Percentiles rank a stretch among this genome's conserved stretches.
Evolutionary conservation across 306 rosid species (phyloP).

Genomic region (Medicago ruthenica): DNA sequence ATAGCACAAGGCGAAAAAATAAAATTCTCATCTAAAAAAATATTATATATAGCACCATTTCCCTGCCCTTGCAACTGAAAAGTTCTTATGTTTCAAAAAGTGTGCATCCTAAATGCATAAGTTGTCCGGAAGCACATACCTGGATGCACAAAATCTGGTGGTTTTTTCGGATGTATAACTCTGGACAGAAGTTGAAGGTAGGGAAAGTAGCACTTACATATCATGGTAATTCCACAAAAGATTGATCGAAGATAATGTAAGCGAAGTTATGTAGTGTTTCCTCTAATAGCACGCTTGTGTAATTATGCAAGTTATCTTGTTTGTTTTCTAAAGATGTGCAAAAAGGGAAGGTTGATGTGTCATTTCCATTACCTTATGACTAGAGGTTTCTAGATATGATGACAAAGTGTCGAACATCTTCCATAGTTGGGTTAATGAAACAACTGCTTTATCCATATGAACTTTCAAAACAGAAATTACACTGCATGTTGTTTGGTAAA

Average conservation of each 20-base stretch:
- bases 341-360: not conserved
- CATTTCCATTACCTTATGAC: not conserved
- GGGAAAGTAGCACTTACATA: too few relatives aligned
- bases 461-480: not conserved
- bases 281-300: not conserved
- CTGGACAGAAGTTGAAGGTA: too few relatives aligned
- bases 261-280: not conserved
- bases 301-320: not conserved
- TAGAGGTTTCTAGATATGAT: not conserved
- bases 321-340: not conserved
- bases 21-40: too few relatives aligned
- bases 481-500: slow-evolving; percentile 10
- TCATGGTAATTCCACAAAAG: not conserved
- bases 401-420: not conserved
- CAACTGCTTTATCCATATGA: not conserved
- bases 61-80: too few relatives aligned
- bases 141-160: too few relatives aligned
- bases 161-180: too few relatives aligned
- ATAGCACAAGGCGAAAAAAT: too few relatives aligned
- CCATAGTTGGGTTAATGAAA: not conserved
- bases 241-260: not conserved
- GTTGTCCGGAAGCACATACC: too few relatives aligned
- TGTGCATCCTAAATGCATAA: too few relatives aligned
- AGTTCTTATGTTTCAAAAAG: too few relatives aligned
- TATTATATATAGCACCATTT: too few relatives aligned